Percentiles rank a stretch among this genome's conserved stretches.
Conservation (phyloP, 2,329 filamentous ascomycete species). For the Xylariomycetidae sp. region DNA sequence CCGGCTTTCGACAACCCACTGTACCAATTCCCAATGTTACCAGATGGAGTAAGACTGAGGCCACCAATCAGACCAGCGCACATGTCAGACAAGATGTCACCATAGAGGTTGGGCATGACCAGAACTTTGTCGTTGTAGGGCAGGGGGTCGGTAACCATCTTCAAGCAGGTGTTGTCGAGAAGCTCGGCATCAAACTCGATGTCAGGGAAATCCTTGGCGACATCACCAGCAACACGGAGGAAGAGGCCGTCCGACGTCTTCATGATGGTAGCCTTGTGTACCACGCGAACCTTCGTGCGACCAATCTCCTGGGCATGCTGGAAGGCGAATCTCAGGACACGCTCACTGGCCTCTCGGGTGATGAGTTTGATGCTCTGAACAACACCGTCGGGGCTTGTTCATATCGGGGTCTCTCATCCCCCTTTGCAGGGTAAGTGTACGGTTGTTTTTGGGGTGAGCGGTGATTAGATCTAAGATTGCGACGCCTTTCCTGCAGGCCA, state of each 20-base stretch:
- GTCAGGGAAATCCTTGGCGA: conserved; percentile 91
- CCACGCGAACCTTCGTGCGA: conserved; percentile 92
- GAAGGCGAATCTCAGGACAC: conserved; percentile 95
- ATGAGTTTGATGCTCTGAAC: conserved; percentile 99
- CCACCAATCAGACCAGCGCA: conserved; percentile 98
- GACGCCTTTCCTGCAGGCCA: too few relatives aligned
- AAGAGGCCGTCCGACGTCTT: conserved; percentile 99
- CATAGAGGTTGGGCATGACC: conserved; percentile 97
- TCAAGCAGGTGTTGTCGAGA: conserved; percentile 98
- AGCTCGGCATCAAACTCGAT: conserved; percentile 98
- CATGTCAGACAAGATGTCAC: conserved; percentile 99
- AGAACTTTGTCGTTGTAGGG: conserved; percentile 99
- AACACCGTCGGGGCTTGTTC: too few relatives aligned
- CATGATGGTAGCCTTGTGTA: conserved; percentile 99
- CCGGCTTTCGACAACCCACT: too few relatives aligned
- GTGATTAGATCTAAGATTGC: too few relatives aligned
- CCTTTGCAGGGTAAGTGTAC: too few relatives aligned
- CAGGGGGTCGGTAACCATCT: conserved; percentile 93
- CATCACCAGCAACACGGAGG: conserved; percentile 76
- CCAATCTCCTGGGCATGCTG: conserved; percentile 93
- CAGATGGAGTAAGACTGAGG: conserved; percentile 92
- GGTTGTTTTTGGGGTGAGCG: too few relatives aligned
- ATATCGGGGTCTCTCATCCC: too few relatives aligned
- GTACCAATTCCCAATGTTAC: conserved; percentile 98
- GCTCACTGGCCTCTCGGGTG: conserved; percentile 88